A percentile compares a stretch with the other conserved stretches of the same genome.
Evolutionary conservation across 2,329 filamentous ascomycete species (phyloP).

Genomic region (Kalaharituber pfeilii): DNA sequence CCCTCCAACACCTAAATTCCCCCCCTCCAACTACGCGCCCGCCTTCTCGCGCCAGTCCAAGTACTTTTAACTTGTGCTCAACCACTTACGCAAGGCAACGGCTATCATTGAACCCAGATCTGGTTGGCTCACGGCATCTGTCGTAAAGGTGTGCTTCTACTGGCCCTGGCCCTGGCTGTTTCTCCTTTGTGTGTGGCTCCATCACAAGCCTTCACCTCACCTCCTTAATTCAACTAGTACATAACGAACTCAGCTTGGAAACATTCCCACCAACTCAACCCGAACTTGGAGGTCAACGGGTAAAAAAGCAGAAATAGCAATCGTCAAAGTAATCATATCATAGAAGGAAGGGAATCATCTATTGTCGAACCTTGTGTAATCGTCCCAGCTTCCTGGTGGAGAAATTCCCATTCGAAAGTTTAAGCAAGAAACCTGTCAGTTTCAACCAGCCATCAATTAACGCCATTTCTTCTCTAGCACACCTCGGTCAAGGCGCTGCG

Average conservation of each 20-base stretch:
- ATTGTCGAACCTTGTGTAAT: no score
- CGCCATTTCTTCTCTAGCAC: background rate
- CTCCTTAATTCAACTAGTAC: background rate
- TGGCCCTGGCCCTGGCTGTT: background rate
- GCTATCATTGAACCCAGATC: no score
- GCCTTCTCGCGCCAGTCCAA: no score
- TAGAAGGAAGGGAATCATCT: no score
- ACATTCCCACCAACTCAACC: background rate
- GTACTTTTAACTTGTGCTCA: no score
- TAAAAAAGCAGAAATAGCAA: no score
- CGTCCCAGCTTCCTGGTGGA: no score
- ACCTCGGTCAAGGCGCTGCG: background rate
- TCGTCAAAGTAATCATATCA: no score
- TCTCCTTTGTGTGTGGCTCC: background rate
- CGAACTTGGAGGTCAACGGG: background rate
- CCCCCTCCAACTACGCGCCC: no score
- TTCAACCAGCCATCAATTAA: background rate
- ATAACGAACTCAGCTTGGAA: background rate
- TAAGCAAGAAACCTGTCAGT: background rate
- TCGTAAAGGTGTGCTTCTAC: background rate
- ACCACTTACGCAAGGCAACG: no score
- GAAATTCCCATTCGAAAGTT: background rate
- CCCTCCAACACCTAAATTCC: no score
- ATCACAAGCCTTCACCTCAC: background rate
- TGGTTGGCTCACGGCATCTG: no score